Conservation (phyloP, 2,329 filamentous ascomycete species). For the Fusarium globosum region DNA sequence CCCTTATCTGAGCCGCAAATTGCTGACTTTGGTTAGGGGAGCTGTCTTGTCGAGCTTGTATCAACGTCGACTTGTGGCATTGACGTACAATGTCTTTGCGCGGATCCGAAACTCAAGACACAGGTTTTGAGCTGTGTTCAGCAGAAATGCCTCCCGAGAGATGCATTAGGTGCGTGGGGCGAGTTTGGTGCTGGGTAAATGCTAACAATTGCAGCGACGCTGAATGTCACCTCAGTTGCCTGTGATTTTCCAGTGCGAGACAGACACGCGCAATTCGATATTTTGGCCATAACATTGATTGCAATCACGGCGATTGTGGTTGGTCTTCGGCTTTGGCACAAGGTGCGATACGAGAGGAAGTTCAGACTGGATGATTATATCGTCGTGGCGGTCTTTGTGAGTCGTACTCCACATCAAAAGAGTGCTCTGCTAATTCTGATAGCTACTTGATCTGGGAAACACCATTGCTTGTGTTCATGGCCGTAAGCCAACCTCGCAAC, state of each 20-base stretch:
- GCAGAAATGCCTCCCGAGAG: neutral
- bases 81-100: conserved; percentile 9
- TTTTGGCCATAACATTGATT: neutral
- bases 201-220: neutral
- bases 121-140: neutral
- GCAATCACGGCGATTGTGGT: neutral
- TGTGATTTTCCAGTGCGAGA: conserved; percentile 8
- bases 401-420: accelerated
- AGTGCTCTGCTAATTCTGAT: accelerated
- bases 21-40: neutral
- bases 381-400: neutral
- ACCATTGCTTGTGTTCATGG: neutral
- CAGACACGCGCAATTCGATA: neutral
- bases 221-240: neutral
- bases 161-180: neutral
- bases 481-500: neutral
- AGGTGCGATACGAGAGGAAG: neutral
- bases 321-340: neutral
- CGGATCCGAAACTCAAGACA: conserved; percentile 1
- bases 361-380: neutral
- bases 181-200: accelerated
- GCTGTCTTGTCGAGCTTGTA: conserved; percentile 6
- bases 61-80: conserved; percentile 6
- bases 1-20: accelerated
- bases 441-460: neutral